Evolutionary conservation across 305 asterid genomes (phyloP), one percentile per base, ranked within the genome.

Genomic region (Caryopteris hybrid): DNA sequence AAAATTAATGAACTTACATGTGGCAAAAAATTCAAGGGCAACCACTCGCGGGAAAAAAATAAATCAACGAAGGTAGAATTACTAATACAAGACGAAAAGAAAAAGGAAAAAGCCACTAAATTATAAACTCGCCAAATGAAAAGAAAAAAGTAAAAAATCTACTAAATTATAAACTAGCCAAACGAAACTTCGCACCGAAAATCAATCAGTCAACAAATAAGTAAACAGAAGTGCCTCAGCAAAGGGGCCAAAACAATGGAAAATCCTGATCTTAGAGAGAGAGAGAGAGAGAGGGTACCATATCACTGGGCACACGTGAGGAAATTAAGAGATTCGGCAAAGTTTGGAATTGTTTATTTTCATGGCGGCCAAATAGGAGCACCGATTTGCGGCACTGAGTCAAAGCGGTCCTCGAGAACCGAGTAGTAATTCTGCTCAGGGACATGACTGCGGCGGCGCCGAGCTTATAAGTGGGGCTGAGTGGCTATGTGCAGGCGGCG

Each of bases 331-430:
- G 75, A 68, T 38, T 68, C 57, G 80, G 70, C 14, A 74, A 36
- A 57, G 70, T 66, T 25, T 75, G 85, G 22, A 66, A 41, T 47
- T 41, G 58, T 1, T 54, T 71, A 43, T 45, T 81, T 20, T 70
- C 76, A 63, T 53, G 80, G 68, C 81, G 86, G 52, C 77, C 68
- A 27, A 46, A 67, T 25, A 73, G 78, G 47, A 74, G 63, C 74
- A 66, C 53, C 69, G 95, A 80, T 69, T 69, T 68, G 74, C 89
- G 83, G 63, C 68, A 78, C 73, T 74, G 88, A 58, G 76, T 14
- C 74, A 79, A 23, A 39, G 78, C 42, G 51, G 69, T 13, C 64
- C 82, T 79, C 2, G 93, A 78, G 17, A 88, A 75, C 50, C 93
- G 86, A 51, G 68, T 64, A 2, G 85, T 56, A 13, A 88, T 42